These are phyloP conservation scores for Tricholoma sp. DNA, from an alignment of 768 basidiomycete species.

Conservation along the genomic window DNA sequence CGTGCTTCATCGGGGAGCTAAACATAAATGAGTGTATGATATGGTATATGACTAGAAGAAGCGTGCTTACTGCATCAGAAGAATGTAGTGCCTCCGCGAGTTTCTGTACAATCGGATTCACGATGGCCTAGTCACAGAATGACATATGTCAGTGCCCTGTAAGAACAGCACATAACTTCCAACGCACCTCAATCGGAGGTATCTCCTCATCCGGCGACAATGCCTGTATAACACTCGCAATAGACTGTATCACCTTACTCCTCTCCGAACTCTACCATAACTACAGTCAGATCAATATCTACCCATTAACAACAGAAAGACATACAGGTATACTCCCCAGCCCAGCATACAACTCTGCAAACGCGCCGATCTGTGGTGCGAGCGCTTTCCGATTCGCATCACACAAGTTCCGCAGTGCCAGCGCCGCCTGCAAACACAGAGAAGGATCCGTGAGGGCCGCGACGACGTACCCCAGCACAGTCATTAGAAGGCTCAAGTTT, in stretches of 20 bases:
- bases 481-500: constrained; percentile 48
- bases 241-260: constrained; percentile 86
- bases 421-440: constrained; percentile 70
- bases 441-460: constrained; percentile 61
- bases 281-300: background rate
- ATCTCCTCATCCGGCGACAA: constrained; percentile 76
- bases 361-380: constrained; percentile 78
- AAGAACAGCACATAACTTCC: background rate
- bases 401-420: constrained; percentile 80
- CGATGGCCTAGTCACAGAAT: constrained; percentile 50
- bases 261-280: constrained; percentile 72
- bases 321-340: constrained; percentile 70
- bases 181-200: constrained; percentile 63
- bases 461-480: constrained; percentile 64
- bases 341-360: constrained; percentile 78
- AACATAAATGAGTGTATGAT: background rate
- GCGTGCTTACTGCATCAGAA: constrained; percentile 41
- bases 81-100: constrained; percentile 58
- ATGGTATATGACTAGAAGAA: background rate
- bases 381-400: constrained; percentile 85
- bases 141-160: background rate
- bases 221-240: constrained; percentile 91
- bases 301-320: background rate
- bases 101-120: constrained; percentile 68
- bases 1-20: constrained; percentile 76